phyloP scores from a whole-genome alignment of 768 basidiomycete genomes.

The Phanerochaete sordida region DNA sequence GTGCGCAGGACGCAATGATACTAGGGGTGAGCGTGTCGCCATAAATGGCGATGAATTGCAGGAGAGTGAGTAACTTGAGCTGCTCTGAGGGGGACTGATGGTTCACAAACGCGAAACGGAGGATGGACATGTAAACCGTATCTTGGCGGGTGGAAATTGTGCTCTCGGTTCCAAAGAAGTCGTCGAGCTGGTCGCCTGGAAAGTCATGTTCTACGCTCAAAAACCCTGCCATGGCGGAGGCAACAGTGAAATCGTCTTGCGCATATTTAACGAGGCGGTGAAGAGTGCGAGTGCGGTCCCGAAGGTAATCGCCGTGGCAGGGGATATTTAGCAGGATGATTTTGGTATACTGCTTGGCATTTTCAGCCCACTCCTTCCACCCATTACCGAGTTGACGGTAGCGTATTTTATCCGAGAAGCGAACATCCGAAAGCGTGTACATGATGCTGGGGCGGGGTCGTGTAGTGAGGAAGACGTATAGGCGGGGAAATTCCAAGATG shows the following conservation, averaged over 20 bases:
- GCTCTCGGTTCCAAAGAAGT: neutral
- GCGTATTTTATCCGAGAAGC: neutral
- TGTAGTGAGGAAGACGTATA: neutral
- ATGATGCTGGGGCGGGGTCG: neutral
- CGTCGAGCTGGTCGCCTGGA: neutral
- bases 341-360: neutral
- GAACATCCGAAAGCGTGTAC: neutral
- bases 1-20: too few species aligned
- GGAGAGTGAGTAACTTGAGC: neutral
- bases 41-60: neutral
- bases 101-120: neutral
- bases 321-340: neutral
- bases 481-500: neutral
- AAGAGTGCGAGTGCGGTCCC: neutral
- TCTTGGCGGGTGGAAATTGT: neutral
- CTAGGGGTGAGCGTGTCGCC: too few species aligned
- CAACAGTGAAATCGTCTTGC: neutral
- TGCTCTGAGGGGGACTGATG: neutral
- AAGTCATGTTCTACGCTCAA: neutral
- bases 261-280: neutral
- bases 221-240: neutral
- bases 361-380: neutral
- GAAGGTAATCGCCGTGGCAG: neutral
- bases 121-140: neutral
- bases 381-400: neutral